Percentiles rank a stretch among this genome's conserved stretches.
Conservation (phyloP, 2,329 filamentous ascomycete genomes). For the Fusarium oligoseptatum region DNA sequence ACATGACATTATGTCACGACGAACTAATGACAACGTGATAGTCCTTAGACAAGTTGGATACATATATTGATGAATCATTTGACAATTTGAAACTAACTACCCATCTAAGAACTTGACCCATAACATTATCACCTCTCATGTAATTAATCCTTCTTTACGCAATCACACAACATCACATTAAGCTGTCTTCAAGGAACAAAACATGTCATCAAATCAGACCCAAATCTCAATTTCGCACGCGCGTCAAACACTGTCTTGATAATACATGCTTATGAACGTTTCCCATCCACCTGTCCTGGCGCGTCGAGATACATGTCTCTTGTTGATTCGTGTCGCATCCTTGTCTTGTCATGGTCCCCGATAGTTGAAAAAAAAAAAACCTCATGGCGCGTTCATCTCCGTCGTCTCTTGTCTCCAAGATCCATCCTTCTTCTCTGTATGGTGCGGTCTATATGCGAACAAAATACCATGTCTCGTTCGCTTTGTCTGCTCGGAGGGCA, state of each 20-base stretch:
- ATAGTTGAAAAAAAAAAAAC: conserved; percentile 22
- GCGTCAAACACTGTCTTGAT: conserved; percentile 38
- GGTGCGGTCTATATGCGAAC: conserved; percentile 46
- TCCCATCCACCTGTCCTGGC: conserved; percentile 31
- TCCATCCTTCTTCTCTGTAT: conserved; percentile 28
- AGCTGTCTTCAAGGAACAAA: not conserved
- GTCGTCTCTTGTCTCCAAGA: conserved; percentile 29
- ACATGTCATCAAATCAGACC: conserved; percentile 19
- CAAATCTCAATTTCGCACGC: conserved; percentile 38
- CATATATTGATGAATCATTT: not conserved
- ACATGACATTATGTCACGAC: not conserved
- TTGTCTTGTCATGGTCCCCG: conserved; percentile 30
- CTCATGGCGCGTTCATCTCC: conserved; percentile 32
- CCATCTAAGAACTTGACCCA: not conserved
- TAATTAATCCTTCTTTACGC: not conserved
- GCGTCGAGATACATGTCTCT: conserved; percentile 35
- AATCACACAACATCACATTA: not conserved
- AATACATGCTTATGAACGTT: conserved; percentile 45
- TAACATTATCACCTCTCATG: not conserved
- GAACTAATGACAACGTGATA: not conserved
- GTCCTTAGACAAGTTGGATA: not conserved
- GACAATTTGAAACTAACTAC: not conserved
- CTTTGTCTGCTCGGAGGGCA: conserved; percentile 9
- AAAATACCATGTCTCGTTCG: conserved; percentile 37
- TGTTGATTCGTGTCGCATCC: conserved; percentile 38